phyloP scores from a whole-genome alignment of 371 early-diverging fungal species.

The Apophysomyces elegans region DNA sequence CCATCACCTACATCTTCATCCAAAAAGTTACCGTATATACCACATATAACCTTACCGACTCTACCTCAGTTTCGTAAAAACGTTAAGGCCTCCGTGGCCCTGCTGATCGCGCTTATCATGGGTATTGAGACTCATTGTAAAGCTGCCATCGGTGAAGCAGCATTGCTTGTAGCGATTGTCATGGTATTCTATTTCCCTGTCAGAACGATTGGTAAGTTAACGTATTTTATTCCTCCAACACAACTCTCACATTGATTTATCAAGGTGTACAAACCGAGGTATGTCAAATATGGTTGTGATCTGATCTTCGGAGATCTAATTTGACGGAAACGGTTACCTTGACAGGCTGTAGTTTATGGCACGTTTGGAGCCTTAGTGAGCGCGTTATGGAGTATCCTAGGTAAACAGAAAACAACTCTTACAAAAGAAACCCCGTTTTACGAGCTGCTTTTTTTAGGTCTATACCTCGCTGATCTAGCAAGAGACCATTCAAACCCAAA shows the following conservation, averaged over 20 bases:
- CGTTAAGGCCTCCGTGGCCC: constrained; percentile 37
- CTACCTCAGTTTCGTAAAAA: constrained; percentile 37
- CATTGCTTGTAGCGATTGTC: constrained; percentile 20
- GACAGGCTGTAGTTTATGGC: constrained; percentile 12
- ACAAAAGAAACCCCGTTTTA: no score
- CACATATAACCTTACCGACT: constrained; percentile 20
- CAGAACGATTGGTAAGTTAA: constrained; percentile 21
- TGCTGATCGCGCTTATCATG: constrained; percentile 34
- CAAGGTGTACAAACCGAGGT: constrained; percentile 21
- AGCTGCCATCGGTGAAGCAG: constrained; percentile 19
- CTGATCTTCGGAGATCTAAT: background rate
- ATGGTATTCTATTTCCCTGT: constrained; percentile 33
- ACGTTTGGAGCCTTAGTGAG: constrained; percentile 24
- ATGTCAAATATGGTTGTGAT: background rate
- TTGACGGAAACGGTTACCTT: background rate
- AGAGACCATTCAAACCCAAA: constrained; percentile 23
- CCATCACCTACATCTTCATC: background rate
- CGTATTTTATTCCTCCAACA: background rate
- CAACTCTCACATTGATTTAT: no score
- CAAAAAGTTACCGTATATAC: background rate
- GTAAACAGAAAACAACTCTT: constrained; percentile 10
- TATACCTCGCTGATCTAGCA: constrained; percentile 36
- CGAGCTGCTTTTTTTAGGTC: constrained; percentile 16
- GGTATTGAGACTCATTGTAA: constrained; percentile 17
- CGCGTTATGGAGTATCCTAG: constrained; percentile 32